A percentile compares a stretch with the other conserved stretches of the same genome.
Evolutionary conservation across 192 early-diverging fungal species (phyloP).

Genomic region (Rhizophagus sp.): DNA sequence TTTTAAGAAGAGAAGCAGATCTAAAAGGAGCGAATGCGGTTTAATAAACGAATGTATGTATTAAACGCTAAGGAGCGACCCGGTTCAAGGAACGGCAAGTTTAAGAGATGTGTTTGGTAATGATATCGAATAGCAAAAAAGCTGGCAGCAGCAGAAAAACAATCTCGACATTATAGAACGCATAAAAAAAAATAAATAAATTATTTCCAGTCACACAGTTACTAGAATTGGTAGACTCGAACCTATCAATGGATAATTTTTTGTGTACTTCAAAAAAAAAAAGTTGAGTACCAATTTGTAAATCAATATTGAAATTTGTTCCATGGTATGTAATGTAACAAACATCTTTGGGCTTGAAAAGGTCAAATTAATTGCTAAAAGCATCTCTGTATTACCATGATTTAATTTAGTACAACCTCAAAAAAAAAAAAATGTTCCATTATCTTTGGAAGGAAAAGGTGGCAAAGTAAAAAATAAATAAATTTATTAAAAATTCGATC

Average conservation of each 20-base stretch:
- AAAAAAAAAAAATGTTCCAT: too few relatives aligned
- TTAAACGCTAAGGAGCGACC: not conserved
- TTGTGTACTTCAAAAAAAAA: not conserved
- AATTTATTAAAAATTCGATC: not conserved
- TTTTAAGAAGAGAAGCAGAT: slow-evolving; percentile 12
- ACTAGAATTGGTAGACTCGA: not conserved
- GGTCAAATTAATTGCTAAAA: not conserved
- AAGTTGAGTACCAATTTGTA: not conserved
- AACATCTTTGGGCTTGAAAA: too few relatives aligned
- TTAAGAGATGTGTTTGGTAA: not conserved
- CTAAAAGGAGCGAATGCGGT: slow-evolving; percentile 3
- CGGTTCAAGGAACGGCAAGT: not conserved
- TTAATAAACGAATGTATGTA: not conserved
- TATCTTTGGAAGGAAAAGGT: too few relatives aligned
- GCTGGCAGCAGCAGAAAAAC: slow-evolving; percentile 1
- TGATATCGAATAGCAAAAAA: not conserved
- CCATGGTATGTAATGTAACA: too few relatives aligned
- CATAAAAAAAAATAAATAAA: not conserved
- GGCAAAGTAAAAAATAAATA: not conserved
- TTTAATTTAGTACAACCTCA: too few relatives aligned
- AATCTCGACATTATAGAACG: not conserved
- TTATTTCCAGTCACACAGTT: not conserved
- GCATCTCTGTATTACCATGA: not conserved
- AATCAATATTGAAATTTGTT: not conserved
- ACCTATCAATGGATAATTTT: not conserved